These are phyloP conservation scores for Sclerotinia nivalis DNA, from an alignment of 2,329 filamentous ascomycete genomes.

Conservation along the genomic window DNA sequence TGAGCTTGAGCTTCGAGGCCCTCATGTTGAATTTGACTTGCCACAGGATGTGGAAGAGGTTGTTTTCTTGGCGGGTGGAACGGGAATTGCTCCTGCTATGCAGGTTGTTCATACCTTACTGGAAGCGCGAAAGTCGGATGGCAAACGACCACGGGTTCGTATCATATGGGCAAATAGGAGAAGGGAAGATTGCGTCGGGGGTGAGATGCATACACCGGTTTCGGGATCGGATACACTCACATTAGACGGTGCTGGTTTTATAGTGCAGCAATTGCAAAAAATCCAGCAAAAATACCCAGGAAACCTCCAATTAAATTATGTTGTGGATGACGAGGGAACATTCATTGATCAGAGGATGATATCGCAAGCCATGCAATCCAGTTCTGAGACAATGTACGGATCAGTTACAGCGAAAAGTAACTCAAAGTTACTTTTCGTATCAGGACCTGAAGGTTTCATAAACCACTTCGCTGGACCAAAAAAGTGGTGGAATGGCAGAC, in stretches of 20 bases:
- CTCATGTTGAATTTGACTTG: constrained; percentile 67
- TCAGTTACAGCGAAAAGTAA: neutral
- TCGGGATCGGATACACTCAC: neutral
- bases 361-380: constrained; percentile 35
- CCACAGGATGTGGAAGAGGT: constrained; percentile 56
- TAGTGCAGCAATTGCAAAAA: constrained; percentile 63
- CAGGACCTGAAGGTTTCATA: constrained; percentile 21
- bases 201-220: constrained; percentile 49
- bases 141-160: constrained; percentile 52
- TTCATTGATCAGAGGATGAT: constrained; percentile 61
- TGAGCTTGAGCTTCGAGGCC: constrained; percentile 74
- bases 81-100: constrained; percentile 86
- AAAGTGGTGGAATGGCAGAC: constrained; percentile 50
- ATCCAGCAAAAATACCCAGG: constrained; percentile 59
- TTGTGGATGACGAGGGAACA: constrained; percentile 76
- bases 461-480: constrained; percentile 19
- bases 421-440: constrained; percentile 52
- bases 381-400: neutral
- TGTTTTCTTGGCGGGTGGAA: constrained; percentile 80
- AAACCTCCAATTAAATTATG: constrained; percentile 68
- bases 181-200: constrained; percentile 64
- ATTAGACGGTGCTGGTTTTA: constrained; percentile 44
- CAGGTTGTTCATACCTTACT: constrained; percentile 71
- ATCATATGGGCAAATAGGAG: constrained; percentile 81
- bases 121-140: constrained; percentile 42